phyloP scores from a whole-genome alignment of 2,329 filamentous ascomycete genomes.

The Penicillium sp. region DNA sequence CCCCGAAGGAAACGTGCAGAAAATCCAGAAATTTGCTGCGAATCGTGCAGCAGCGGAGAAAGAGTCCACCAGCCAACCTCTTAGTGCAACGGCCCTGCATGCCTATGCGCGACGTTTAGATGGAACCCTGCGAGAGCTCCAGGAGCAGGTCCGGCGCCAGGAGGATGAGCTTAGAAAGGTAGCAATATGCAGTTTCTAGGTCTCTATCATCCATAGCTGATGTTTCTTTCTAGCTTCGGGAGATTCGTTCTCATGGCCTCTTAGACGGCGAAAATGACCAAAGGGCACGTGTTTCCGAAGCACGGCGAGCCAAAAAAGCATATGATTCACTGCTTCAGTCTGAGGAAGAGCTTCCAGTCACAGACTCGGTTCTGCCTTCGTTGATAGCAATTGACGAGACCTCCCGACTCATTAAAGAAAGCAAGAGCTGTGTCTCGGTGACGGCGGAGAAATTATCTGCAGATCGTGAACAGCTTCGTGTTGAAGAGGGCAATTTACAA shows the following conservation, averaged over 20 bases:
- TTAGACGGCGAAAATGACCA: slow-evolving; percentile 29
- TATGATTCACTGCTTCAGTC: slow-evolving; percentile 64
- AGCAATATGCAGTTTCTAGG: slow-evolving; percentile 3
- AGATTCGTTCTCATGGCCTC: slow-evolving; percentile 31
- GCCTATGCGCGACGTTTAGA: slow-evolving; percentile 52
- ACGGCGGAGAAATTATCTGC: slow-evolving; percentile 42
- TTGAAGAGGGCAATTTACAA: slow-evolving; percentile 47
- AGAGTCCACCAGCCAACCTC: slow-evolving; percentile 30
- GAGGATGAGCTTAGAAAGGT: slow-evolving; percentile 50
- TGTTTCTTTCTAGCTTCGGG: slow-evolving; percentile 31
- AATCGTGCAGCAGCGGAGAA: slow-evolving; percentile 36
- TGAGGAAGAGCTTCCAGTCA: slow-evolving; percentile 65
- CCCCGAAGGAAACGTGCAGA: slow-evolving; percentile 32
- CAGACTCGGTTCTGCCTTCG: slow-evolving; percentile 68
- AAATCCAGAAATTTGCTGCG: slow-evolving; percentile 35
- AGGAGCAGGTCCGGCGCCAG: slow-evolving; percentile 52
- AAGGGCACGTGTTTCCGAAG: slow-evolving; percentile 44
- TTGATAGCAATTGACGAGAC: slow-evolving; percentile 70
- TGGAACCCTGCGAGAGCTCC: slow-evolving; percentile 67
- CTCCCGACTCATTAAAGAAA: slow-evolving; percentile 64
- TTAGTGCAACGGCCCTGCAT: slow-evolving; percentile 30
- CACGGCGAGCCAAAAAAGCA: slow-evolving; percentile 59
- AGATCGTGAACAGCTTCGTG: slow-evolving; percentile 42
- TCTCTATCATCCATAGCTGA: background rate
- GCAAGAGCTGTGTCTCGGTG: slow-evolving; percentile 57